phyloP scores from a whole-genome alignment of 208 protist species.

The Phytomonas sp. region DNA sequence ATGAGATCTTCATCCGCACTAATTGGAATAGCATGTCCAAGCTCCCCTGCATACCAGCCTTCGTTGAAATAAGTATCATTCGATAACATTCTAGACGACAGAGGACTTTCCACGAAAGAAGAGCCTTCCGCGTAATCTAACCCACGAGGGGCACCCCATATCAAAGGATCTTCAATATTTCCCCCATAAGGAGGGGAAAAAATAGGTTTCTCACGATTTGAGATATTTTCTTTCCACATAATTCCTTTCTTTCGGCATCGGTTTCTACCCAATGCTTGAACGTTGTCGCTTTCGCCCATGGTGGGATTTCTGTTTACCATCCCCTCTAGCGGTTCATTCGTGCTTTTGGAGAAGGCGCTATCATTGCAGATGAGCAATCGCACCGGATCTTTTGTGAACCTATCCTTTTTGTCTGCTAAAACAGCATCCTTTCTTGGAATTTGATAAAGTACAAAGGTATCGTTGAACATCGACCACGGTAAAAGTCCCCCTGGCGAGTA shows the following conservation, averaged over 20 bases:
- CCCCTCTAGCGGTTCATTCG: conserved; percentile 41
- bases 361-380: conserved; percentile 59
- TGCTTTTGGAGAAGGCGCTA: conserved; percentile 57
- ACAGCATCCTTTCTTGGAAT: background rate
- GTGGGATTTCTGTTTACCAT: background rate
- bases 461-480: conserved; percentile 97
- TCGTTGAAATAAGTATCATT: conserved; percentile 68
- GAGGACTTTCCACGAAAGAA: conserved; percentile 4
- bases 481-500: conserved; percentile 95
- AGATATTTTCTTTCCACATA: conserved; percentile 89
- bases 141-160: conserved; percentile 50
- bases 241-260: conserved; percentile 89
- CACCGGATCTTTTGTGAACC: background rate
- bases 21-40: conserved; percentile 73
- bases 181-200: conserved; percentile 17
- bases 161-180: conserved; percentile 6
- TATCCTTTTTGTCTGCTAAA: background rate
- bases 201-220: conserved; percentile 76
- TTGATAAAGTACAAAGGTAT: conserved; percentile 76
- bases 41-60: conserved; percentile 82
- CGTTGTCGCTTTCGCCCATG: background rate
- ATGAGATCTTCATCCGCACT: conserved; percentile 96
- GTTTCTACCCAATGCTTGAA: conserved; percentile 8
- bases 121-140: conserved; percentile 20
- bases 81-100: conserved; percentile 17